phyloP scores from a whole-genome alignment of 345 rosid species.

The Clarkia xantiana region DNA sequence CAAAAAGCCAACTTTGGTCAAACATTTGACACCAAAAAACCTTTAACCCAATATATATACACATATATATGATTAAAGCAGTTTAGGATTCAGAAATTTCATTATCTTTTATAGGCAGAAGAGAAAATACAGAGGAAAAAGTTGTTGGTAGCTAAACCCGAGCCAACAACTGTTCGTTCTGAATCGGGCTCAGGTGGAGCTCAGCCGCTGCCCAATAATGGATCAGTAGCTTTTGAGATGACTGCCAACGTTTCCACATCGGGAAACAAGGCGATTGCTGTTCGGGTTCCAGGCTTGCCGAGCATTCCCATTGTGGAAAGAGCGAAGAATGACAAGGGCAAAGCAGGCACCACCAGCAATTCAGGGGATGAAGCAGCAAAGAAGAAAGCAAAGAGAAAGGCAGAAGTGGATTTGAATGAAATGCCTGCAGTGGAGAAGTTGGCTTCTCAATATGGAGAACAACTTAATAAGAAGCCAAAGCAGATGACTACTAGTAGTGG shows the following conservation, averaged over 20 bases:
- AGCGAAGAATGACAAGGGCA: constrained; percentile 41
- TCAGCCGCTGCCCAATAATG: constrained; percentile 27
- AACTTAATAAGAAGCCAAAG: too few relatives aligned
- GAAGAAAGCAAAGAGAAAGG: constrained; percentile 48
- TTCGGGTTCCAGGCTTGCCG: constrained; percentile 8
- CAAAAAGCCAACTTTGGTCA: too few relatives aligned
- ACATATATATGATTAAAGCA: too few relatives aligned
- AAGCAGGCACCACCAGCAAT: constrained; percentile 24
- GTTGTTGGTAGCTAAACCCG: constrained; percentile 28
- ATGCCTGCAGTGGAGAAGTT: constrained; percentile 23
- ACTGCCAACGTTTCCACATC: constrained; percentile 22
- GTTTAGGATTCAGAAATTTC: neutral
- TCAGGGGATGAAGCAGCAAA: constrained; percentile 26
- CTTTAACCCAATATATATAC: too few relatives aligned
- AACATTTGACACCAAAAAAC: too few relatives aligned
- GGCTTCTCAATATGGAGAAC: neutral
- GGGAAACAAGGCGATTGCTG: constrained; percentile 12
- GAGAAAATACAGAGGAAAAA: constrained; percentile 49
- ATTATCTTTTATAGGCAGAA: constrained; percentile 28
- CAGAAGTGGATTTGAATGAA: constrained; percentile 33
- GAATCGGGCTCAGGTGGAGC: constrained; percentile 21
- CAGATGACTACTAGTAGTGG: too few relatives aligned
- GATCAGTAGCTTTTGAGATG: constrained; percentile 21
- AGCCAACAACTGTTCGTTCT: constrained; percentile 18
- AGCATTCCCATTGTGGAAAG: constrained; percentile 25